phyloP scores from a whole-genome alignment of 805 yeast species.

The Lipomyces mesembrius region DNA sequence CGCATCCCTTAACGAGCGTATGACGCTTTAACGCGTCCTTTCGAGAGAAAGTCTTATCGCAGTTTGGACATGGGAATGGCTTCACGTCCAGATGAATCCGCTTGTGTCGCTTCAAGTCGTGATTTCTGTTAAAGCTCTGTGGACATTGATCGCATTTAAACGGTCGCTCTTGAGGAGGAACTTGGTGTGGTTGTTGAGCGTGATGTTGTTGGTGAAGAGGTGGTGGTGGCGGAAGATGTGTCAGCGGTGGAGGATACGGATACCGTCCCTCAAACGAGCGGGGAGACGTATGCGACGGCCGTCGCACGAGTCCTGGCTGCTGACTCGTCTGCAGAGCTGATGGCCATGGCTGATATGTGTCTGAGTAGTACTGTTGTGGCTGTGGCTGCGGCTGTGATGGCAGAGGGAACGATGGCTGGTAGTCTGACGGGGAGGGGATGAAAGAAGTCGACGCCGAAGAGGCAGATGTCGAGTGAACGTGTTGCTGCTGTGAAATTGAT shows the following conservation, averaged over 20 bases:
- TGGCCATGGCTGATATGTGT: conserved; percentile 22
- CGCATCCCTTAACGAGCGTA: conserved; percentile 36
- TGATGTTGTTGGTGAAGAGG: background rate
- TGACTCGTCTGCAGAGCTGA: conserved; percentile 13
- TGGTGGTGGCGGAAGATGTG: conserved; percentile 26
- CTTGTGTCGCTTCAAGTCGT: conserved; percentile 39
- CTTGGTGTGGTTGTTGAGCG: conserved; percentile 15
- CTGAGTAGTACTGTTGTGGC: conserved; percentile 20
- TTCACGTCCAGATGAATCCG: conserved; percentile 38
- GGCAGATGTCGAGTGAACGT: conserved; percentile 9
- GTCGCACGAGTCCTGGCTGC: conserved; percentile 17
- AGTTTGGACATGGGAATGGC: conserved; percentile 38
- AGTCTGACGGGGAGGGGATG: conserved; percentile 23
- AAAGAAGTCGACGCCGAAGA: conserved; percentile 13
- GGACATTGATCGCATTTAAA: conserved; percentile 38
- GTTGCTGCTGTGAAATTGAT: conserved; percentile 15
- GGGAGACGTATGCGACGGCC: conserved; percentile 30
- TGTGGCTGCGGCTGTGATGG: conserved; percentile 14
- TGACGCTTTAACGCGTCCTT: conserved; percentile 40
- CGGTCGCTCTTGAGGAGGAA: conserved; percentile 31
- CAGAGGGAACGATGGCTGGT: conserved; percentile 11
- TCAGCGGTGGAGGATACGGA: conserved; percentile 24
- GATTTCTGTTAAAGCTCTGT: conserved; percentile 38
- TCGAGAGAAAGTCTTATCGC: conserved; percentile 39
- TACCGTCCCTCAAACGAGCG: conserved; percentile 26